These are phyloP conservation scores for Quercus alba DNA, from an alignment of 306 rosid genomes.

Conservation along the genomic window DNA sequence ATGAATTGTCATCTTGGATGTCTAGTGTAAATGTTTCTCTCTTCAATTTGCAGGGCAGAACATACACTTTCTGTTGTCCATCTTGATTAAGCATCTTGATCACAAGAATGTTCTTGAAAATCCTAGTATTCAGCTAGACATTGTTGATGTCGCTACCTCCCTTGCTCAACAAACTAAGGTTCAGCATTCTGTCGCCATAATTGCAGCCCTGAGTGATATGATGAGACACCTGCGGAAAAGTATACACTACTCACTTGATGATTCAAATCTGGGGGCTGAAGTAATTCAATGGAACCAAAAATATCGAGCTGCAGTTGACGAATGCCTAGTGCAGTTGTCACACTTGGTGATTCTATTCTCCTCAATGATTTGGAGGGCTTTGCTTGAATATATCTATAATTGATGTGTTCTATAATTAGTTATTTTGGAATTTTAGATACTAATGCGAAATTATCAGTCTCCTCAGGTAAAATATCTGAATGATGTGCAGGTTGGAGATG, in stretches of 20 bases:
- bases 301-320: constrained; percentile 68
- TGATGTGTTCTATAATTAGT: constrained; percentile 35
- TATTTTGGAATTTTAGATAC: constrained; percentile 13
- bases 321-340: constrained; percentile 76
- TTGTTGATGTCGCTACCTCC: constrained; percentile 67
- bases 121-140: constrained; percentile 79
- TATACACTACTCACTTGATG: constrained; percentile 67
- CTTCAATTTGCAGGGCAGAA: constrained; percentile 60
- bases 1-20: background rate
- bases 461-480: constrained; percentile 26
- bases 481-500: constrained; percentile 78
- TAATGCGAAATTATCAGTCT: constrained; percentile 25
- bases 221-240: constrained; percentile 85
- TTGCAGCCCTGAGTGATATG: constrained; percentile 77
- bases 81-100: constrained; percentile 86
- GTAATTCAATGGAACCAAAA: constrained; percentile 59
- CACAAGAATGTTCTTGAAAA: constrained; percentile 77
- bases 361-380: background rate
- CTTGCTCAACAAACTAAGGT: constrained; percentile 70
- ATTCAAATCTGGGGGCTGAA: constrained; percentile 48
- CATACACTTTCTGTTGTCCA: constrained; percentile 76
- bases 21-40: background rate
- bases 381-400: constrained; percentile 29
- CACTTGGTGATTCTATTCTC: constrained; percentile 52
- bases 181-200: constrained; percentile 68